Evolutionary conservation across 2,329 filamentous ascomycete species (phyloP), one percentile per base, ranked within the genome.

Genomic region (Scortechinia acanthostroma): DNA sequence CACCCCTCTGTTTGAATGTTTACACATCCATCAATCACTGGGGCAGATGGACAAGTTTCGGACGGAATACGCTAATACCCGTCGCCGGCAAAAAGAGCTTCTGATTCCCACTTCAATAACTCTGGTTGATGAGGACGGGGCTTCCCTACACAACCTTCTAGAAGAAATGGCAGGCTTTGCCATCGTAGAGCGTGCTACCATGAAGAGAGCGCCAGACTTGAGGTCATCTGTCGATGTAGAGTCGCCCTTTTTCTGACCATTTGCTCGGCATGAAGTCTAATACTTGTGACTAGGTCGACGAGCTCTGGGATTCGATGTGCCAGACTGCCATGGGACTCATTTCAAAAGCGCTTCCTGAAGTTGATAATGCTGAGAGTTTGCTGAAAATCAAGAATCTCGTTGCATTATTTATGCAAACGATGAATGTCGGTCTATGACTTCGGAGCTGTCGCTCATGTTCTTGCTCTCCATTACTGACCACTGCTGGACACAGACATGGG

Each of bases 291-390:
- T 49, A 91, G 86, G 82, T 96, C n/a, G 93, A 98, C 58, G 93
- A 97, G 63, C 70, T 98, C 2, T 98, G 93, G 93, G 91, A 97
- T 56, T 96, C 91, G 0, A 93, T 97, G 88, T 97, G 91, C 58
- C 88, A 91, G 56, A 83, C 85, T 40, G 85, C 88, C 1, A 89
- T 97, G 52, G 77, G 75, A 5, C 71, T 97, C 42, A 94, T 95
- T 50, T 83, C 84, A 1, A 88, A 84, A 53, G 85, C 88, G 0
- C 69, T 98, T 3, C 76, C 78, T 43, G 80, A 83, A 33, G 80
- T 98, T n/a, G 82, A 81, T 47, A 93, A 94, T 58, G 90, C 93
- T 13, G 91, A 97, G 58, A 79, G 86, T 21, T 70, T 98, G 25
- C 71, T 97, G n/a, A 95, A 93, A 60, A 91, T 96, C 57, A 98